These are phyloP conservation scores for Gnaphalium uliginosum DNA, from an alignment of 129 eudicot species.

Conservation along the genomic window DNA sequence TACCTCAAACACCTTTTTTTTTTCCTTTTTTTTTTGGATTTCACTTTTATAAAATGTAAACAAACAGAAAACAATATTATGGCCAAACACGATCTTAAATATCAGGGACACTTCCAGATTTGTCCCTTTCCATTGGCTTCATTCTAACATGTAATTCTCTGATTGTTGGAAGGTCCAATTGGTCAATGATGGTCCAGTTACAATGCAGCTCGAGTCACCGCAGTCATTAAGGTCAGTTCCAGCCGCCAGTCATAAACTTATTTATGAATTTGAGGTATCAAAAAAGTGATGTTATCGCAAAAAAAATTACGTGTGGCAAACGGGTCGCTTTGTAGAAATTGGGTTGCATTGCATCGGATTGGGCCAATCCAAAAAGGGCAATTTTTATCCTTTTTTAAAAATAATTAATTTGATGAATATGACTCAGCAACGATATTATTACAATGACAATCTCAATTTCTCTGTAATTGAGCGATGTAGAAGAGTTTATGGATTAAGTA, in stretches of 20 bases:
- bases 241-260: not conserved
- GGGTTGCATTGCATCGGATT: not conserved
- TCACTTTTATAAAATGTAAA: not conserved
- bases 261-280: not conserved
- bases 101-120: not conserved
- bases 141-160: conserved; percentile 25
- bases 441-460: not conserved
- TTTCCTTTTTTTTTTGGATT: not conserved
- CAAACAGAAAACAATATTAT: not conserved
- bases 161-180: conserved; percentile 60
- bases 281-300: not conserved
- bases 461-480: not conserved
- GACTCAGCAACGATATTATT: too few species aligned
- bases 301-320: not conserved
- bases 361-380: not conserved
- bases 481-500: not conserved
- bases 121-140: not conserved
- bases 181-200: conserved; percentile 98
- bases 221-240: conserved; percentile 55
- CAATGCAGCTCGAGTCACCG: conserved; percentile 91
- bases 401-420: not conserved
- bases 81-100: not conserved
- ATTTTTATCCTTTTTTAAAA: not conserved
- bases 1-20: not conserved
- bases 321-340: too few species aligned